These are phyloP conservation scores for Colletotrichum brevisporum DNA, from an alignment of 2,329 filamentous ascomycete species.

Conservation along the genomic window DNA sequence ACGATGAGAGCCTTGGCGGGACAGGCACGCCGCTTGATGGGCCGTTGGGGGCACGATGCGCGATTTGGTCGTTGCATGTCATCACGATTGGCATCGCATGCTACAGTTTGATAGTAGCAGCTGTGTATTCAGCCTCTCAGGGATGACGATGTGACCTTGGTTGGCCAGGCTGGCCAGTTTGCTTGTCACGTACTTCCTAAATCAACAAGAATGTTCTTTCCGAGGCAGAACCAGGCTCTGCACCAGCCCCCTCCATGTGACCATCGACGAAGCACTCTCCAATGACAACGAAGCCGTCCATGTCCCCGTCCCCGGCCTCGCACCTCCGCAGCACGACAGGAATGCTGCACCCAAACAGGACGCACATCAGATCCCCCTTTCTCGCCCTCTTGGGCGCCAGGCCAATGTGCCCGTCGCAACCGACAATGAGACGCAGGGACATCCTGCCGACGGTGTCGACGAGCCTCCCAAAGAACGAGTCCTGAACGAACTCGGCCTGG, in stretches of 20 bases:
- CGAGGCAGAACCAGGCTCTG: too few species aligned
- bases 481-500: background rate
- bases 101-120: too few species aligned
- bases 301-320: background rate
- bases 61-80: too few species aligned
- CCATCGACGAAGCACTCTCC: slow-evolving; percentile 1
- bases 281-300: background rate
- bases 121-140: too few species aligned
- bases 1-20: too few species aligned
- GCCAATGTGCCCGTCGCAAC: background rate
- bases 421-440: slow-evolving; percentile 1
- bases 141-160: too few species aligned
- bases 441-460: background rate
- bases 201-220: too few species aligned
- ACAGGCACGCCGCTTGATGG: too few species aligned
- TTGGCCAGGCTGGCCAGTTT: too few species aligned
- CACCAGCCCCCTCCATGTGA: background rate
- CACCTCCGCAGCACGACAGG: background rate
- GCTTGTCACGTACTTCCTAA: too few species aligned
- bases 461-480: background rate
- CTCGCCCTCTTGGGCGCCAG: background rate
- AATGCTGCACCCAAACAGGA: slow-evolving; percentile 6
- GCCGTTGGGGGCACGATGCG: too few species aligned
- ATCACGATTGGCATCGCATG: too few species aligned
- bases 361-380: background rate